A percentile compares a stretch with the other conserved stretches of the same genome.
These are phyloP conservation scores for Scenedesmus sp. DNA, from an alignment of 163 green algal genomes.

Conservation along the genomic window DNA sequence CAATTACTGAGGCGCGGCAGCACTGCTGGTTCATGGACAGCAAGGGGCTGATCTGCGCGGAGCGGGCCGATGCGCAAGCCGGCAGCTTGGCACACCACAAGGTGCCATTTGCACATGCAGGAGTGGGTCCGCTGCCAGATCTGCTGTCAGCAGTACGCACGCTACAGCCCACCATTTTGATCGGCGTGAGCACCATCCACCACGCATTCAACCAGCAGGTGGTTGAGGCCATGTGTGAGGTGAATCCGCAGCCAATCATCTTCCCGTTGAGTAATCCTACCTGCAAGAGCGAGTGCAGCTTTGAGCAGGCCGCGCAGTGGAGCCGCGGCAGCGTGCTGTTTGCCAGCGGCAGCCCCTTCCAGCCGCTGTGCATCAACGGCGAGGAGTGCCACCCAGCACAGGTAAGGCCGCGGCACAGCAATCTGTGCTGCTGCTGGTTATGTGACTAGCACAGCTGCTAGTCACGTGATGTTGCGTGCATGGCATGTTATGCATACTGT, in stretches of 20 bases:
- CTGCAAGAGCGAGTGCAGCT: conserved; percentile 90
- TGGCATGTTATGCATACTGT: neutral
- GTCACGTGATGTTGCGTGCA: no score
- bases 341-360: conserved; percentile 86
- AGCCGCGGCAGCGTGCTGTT: conserved; percentile 83
- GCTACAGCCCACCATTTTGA: conserved; percentile 74
- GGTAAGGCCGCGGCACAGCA: neutral
- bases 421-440: neutral
- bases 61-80: neutral
- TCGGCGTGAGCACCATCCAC: conserved; percentile 72
- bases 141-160: conserved; percentile 57
- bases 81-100: conserved; percentile 33
- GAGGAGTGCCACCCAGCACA: conserved; percentile 54
- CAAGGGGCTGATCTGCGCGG: conserved; percentile 33
- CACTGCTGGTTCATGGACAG: conserved; percentile 81
- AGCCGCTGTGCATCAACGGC: conserved; percentile 54
- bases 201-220: conserved; percentile 65
- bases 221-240: conserved; percentile 45
- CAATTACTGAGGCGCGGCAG: conserved; percentile 63
- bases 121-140: conserved; percentile 53
- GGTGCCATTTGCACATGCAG: conserved; percentile 76
- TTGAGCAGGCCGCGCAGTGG: conserved; percentile 71
- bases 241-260: conserved; percentile 83
- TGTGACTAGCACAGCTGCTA: neutral
- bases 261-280: conserved; percentile 97